Evolutionary conservation across 139 green algal genomes (phyloP).

Genomic region (Micractinium conductrix): DNA sequence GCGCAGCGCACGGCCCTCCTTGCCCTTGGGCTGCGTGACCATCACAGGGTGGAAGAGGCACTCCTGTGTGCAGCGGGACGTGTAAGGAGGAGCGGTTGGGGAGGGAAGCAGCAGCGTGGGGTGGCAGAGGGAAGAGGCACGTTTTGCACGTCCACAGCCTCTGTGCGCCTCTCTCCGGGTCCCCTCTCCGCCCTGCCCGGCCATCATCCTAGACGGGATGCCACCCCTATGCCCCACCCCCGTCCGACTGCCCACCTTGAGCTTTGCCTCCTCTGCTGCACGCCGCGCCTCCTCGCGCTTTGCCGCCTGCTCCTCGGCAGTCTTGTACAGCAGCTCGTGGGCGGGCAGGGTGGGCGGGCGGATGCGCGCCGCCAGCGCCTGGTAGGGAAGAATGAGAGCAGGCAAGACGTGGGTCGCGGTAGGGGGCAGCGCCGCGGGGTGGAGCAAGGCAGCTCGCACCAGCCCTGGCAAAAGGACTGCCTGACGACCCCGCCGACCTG

Average conservation of each 20-base stretch:
- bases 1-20: slow-evolving; percentile 45
- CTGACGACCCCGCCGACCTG: no score
- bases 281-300: slow-evolving; percentile 34
- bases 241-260: neutral
- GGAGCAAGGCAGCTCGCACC: no score
- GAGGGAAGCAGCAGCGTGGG: neutral
- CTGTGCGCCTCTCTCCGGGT: no score
- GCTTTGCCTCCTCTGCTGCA: slow-evolving; percentile 21
- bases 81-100: no score
- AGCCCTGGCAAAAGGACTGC: no score
- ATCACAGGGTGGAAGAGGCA: slow-evolving; percentile 60
- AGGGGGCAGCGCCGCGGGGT: no score
- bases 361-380: slow-evolving; percentile 57
- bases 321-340: slow-evolving; percentile 58
- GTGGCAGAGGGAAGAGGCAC: neutral
- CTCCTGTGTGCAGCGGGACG: no score
- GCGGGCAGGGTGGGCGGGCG: slow-evolving; percentile 47
- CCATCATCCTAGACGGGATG: no score
- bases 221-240: no score
- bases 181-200: no score
- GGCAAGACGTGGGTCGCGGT: no score
- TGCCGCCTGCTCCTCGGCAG: slow-evolving; percentile 24
- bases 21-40: slow-evolving; percentile 37
- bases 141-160: no score
- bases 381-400: neutral